phyloP scores from a whole-genome alignment of 176 grass and related monocot genomes.

The Raddia distichophylla region DNA sequence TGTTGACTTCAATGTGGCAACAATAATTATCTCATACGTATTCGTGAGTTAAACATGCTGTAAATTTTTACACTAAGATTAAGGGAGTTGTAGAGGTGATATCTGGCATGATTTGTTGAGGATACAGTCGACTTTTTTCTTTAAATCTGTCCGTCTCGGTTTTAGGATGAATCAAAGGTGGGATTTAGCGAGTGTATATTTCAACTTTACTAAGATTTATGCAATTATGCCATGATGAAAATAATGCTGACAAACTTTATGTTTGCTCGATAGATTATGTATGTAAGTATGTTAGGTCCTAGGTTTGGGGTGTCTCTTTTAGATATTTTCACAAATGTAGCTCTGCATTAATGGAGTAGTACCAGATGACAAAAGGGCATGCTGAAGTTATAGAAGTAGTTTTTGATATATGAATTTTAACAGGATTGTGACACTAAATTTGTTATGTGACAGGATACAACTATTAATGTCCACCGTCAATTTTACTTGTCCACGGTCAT shows the following conservation, averaged over 20 bases:
- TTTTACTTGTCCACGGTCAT: slow-evolving; percentile 67
- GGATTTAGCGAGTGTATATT: background rate
- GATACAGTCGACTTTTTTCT: no score
- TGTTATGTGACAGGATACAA: slow-evolving; percentile 31
- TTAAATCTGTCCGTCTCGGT: no score
- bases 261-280: background rate
- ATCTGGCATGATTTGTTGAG: no score
- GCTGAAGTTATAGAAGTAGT: background rate
- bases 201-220: background rate
- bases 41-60: background rate
- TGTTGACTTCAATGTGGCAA: background rate
- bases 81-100: no score
- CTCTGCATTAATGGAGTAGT: background rate
- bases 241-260: background rate
- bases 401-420: background rate
- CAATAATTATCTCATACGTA: background rate
- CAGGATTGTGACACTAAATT: background rate
- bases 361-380: no score
- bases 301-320: background rate
- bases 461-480: background rate
- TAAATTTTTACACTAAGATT: no score
- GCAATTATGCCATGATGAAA: background rate
- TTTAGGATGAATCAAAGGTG: no score
- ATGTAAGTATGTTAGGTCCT: background rate
- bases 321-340: background rate